phyloP scores from a whole-genome alignment of 2,329 filamentous ascomycete species.

The Aureobasidium sp. region DNA sequence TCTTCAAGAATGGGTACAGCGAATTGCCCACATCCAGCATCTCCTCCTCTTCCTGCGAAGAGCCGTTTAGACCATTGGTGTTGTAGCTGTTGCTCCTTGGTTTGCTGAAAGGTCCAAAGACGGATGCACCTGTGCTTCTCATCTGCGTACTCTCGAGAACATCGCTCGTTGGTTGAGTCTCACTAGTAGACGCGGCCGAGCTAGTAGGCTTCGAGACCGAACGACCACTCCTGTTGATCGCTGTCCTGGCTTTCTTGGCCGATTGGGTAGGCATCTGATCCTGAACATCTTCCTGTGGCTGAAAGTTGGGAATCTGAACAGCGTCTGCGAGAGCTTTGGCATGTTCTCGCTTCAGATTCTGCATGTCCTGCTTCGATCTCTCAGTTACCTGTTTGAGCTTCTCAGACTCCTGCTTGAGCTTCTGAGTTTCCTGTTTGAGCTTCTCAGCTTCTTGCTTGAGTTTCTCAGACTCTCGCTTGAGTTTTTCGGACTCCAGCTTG shows the following conservation, averaged over 20 bases:
- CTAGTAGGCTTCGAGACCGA: not conserved
- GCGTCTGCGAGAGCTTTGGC: not conserved
- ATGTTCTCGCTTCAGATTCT: conserved; percentile 1
- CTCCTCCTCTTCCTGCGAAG: conserved; percentile 11
- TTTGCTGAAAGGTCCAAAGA: not conserved
- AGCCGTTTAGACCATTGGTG: not conserved
- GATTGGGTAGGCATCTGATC: not conserved
- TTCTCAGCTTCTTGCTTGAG: too few species aligned
- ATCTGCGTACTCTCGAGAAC: not conserved
- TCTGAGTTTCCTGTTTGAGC: too few species aligned
- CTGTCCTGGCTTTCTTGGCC: conserved; percentile 7
- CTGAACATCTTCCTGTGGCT: not conserved
- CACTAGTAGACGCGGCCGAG: not conserved
- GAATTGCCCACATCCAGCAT: conserved; percentile 10
- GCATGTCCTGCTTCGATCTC: conserved; percentile 1
- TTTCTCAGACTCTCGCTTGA: too few species aligned
- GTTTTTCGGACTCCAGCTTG: too few species aligned
- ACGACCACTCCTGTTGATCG: conserved; percentile 4
- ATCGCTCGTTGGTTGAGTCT: not conserved
- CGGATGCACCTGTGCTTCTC: not conserved
- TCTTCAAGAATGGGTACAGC: not conserved
- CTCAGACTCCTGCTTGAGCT: too few species aligned
- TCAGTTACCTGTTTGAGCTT: not conserved
- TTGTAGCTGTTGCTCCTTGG: not conserved
- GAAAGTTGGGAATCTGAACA: not conserved